Evolutionary conservation across 352 stramenopile genomes (phyloP).

Genomic region (Globisporangium cystogenes): DNA sequence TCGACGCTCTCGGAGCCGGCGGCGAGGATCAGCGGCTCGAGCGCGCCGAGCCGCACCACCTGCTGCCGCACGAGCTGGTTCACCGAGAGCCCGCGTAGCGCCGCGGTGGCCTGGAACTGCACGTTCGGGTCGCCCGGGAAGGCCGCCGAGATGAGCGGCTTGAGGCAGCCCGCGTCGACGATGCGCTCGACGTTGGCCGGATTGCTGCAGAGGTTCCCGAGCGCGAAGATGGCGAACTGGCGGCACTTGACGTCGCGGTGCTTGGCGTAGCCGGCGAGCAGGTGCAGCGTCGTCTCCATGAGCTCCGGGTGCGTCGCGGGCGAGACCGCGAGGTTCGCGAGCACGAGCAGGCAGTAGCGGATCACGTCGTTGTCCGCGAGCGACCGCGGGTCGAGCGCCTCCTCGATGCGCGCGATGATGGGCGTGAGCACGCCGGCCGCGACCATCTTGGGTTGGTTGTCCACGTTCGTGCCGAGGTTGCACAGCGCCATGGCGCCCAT

Average conservation of each 20-base stretch:
- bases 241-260: slow-evolving; percentile 95
- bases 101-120: slow-evolving; percentile 96
- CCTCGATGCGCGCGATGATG: slow-evolving; percentile 83
- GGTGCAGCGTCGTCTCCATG: slow-evolving; percentile 72
- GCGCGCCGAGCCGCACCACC: slow-evolving; percentile 87
- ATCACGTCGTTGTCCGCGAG: slow-evolving; percentile 94
- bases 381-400: slow-evolving; percentile 90
- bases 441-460: slow-evolving; percentile 92
- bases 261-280: slow-evolving; percentile 91
- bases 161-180: slow-evolving; percentile 83
- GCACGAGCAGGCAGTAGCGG: slow-evolving; percentile 92
- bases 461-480: slow-evolving; percentile 93
- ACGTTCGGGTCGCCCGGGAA: slow-evolving; percentile 93
- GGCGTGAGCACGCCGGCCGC: slow-evolving; percentile 81
- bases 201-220: slow-evolving; percentile 95
- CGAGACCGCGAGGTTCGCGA: slow-evolving; percentile 91
- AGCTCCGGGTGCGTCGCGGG: slow-evolving; percentile 78
- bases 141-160: slow-evolving; percentile 92
- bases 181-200: slow-evolving; percentile 87
- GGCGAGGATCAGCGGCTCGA: slow-evolving; percentile 94
- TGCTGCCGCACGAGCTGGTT: slow-evolving; percentile 87
- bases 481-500: slow-evolving; percentile 96
- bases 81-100: slow-evolving; percentile 90
- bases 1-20: slow-evolving; percentile 89
- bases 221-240: slow-evolving; percentile 94